These are phyloP conservation scores for Solanum tacnaense DNA, from an alignment of 257 asterid species.

Conservation along the genomic window DNA sequence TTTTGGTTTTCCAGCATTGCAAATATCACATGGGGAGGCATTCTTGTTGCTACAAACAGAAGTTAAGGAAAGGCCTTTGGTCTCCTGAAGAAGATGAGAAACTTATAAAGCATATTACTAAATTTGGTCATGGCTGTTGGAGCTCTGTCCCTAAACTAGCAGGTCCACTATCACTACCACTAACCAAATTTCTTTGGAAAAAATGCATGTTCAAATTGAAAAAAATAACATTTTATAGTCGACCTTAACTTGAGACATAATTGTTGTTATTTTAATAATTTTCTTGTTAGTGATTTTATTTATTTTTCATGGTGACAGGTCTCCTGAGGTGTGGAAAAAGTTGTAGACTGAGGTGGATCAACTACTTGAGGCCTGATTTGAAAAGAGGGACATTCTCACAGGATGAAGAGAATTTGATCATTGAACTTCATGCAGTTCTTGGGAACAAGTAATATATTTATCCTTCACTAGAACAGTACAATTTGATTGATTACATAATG, in stretches of 20 bases:
- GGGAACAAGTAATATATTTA: constrained; percentile 54
- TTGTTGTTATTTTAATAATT: background rate
- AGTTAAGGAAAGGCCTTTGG: constrained; percentile 90
- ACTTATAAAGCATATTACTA: constrained; percentile 70
- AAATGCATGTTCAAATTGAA: background rate
- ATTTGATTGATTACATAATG: background rate
- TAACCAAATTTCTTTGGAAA: background rate
- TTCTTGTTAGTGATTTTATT: background rate
- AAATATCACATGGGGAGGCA: constrained; percentile 70
- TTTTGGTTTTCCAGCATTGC: constrained; percentile 14
- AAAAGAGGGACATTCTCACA: constrained; percentile 83
- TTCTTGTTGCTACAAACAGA: constrained; percentile 87
- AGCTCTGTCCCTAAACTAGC: constrained; percentile 97
- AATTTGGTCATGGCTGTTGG: constrained; percentile 92
- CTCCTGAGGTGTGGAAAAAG: constrained; percentile 96
- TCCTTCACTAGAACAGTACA: background rate
- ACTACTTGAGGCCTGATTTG: constrained; percentile 84
- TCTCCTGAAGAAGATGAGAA: constrained; percentile 97
- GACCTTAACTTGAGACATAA: background rate
- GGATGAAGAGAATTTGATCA: constrained; percentile 72
- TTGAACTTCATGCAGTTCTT: constrained; percentile 83
- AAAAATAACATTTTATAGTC: background rate
- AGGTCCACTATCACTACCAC: constrained; percentile 20
- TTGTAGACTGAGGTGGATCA: constrained; percentile 86
- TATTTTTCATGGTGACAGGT: constrained; percentile 3